Conservation (phyloP, 352 stramenopile species). For the Phytophthora syringae region DNA sequence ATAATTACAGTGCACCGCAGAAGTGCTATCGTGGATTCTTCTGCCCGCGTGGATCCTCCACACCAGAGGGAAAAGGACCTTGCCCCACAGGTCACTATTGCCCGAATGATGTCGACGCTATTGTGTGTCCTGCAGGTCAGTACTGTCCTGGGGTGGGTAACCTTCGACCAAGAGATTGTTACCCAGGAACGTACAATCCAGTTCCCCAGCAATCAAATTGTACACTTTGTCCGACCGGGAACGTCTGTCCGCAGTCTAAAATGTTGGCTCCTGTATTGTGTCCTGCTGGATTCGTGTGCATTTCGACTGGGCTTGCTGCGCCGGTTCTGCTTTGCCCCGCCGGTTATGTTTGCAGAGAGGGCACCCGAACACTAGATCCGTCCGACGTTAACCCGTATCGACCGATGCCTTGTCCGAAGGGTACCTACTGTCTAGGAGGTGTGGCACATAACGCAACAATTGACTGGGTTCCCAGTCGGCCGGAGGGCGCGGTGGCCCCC, state of each 20-base stretch:
- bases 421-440: slow-evolving; percentile 96
- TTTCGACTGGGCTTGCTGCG: slow-evolving; percentile 89
- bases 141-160: slow-evolving; percentile 97
- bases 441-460: slow-evolving; percentile 93
- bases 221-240: slow-evolving; percentile 93
- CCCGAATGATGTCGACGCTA: slow-evolving; percentile 86
- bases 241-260: slow-evolving; percentile 93
- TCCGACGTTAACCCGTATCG: slow-evolving; percentile 75
- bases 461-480: slow-evolving; percentile 90
- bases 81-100: slow-evolving; percentile 97
- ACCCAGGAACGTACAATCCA: slow-evolving; percentile 95
- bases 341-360: slow-evolving; percentile 94
- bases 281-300: slow-evolving; percentile 96
- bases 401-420: slow-evolving; percentile 89
- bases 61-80: slow-evolving; percentile 92
- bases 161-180: slow-evolving; percentile 90
- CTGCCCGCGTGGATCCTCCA: slow-evolving; percentile 92
- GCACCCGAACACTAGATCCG: slow-evolving; percentile 93
- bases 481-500: slow-evolving; percentile 83
- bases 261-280: slow-evolving; percentile 84
- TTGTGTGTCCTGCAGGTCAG: slow-evolving; percentile 92
- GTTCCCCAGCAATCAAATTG: slow-evolving; percentile 89
- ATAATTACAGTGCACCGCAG: slow-evolving; percentile 95
- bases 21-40: slow-evolving; percentile 97
- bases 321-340: slow-evolving; percentile 93